Conservation (phyloP, 768 basidiomycete genomes). For the Clavulina sp. region DNA sequence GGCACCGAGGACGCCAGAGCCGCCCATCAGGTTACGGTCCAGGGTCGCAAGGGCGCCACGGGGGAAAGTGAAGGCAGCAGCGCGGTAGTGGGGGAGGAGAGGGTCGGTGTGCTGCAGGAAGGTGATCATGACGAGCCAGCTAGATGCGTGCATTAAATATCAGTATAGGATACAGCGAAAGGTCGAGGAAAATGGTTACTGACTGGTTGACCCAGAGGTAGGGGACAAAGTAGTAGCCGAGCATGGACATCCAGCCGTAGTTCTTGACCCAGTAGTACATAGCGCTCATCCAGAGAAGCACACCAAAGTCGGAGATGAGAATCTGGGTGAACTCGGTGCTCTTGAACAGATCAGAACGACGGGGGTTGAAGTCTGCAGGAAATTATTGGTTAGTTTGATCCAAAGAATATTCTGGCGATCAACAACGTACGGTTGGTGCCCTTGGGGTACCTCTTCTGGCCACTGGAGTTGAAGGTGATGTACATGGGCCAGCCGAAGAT, state of each 20-base stretch:
- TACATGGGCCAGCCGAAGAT: constrained; percentile 78
- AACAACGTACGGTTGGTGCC: constrained; percentile 55
- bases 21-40: constrained; percentile 66
- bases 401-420: background rate
- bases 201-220: constrained; percentile 56
- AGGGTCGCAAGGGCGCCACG: constrained; percentile 87
- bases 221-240: constrained; percentile 67
- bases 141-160: constrained; percentile 14
- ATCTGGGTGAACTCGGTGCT: constrained; percentile 62
- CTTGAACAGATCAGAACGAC: constrained; percentile 56
- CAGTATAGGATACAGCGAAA: too few species aligned
- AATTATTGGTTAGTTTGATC: background rate
- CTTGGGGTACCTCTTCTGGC: constrained; percentile 63
- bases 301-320: constrained; percentile 66
- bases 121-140: constrained; percentile 90
- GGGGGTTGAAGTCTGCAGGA: constrained; percentile 52
- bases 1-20: constrained; percentile 34
- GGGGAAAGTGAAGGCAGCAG: constrained; percentile 76
- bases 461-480: constrained; percentile 64
- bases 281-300: constrained; percentile 50
- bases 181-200: constrained; percentile 3
- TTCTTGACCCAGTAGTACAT: constrained; percentile 38
- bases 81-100: constrained; percentile 82
- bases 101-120: constrained; percentile 99
- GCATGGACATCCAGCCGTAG: constrained; percentile 53